Conservation (phyloP, 371 early-diverging fungal genomes). For the Massospora cicadina region DNA sequence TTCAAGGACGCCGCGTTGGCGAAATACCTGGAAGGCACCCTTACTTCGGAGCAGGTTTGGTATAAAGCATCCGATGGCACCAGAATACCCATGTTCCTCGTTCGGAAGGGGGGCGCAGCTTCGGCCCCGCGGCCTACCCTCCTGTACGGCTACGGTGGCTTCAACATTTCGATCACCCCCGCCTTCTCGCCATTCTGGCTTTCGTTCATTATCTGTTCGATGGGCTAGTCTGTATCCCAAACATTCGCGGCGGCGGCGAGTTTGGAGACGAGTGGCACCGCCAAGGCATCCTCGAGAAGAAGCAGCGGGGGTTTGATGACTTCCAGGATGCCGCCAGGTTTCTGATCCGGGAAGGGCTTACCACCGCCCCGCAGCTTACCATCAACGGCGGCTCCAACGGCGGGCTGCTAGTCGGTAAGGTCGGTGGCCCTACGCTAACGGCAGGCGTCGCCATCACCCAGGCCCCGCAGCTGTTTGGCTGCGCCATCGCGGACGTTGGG, state of each 20-base stretch:
- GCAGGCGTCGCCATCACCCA: background rate
- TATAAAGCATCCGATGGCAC: slow-evolving; percentile 38
- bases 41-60: slow-evolving; percentile 37
- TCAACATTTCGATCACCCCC: slow-evolving; percentile 31
- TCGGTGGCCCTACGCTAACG: slow-evolving; percentile 16
- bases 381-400: slow-evolving; percentile 61
- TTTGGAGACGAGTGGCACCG: slow-evolving; percentile 30
- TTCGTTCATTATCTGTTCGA: slow-evolving; percentile 27
- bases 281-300: slow-evolving; percentile 19
- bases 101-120: slow-evolving; percentile 13
- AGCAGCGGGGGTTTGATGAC: slow-evolving; percentile 29
- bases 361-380: slow-evolving; percentile 22
- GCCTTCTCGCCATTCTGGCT: slow-evolving; percentile 22
- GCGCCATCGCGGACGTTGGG: slow-evolving; percentile 27
- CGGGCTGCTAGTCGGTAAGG: slow-evolving; percentile 30
- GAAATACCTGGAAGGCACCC: slow-evolving; percentile 22
- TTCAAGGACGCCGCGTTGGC: slow-evolving; percentile 20
- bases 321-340: slow-evolving; percentile 27
- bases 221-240: slow-evolving; percentile 20
- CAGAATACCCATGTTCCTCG: slow-evolving; percentile 45
- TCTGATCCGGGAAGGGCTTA: slow-evolving; percentile 20
- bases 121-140: slow-evolving; percentile 17
- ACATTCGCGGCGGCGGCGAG: slow-evolving; percentile 25
- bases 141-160: slow-evolving; percentile 48
- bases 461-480: slow-evolving; percentile 29